Base-by-base conservation (phyloP, 371 early-diverging fungal genomes). In the Mucor indicus region DNA sequence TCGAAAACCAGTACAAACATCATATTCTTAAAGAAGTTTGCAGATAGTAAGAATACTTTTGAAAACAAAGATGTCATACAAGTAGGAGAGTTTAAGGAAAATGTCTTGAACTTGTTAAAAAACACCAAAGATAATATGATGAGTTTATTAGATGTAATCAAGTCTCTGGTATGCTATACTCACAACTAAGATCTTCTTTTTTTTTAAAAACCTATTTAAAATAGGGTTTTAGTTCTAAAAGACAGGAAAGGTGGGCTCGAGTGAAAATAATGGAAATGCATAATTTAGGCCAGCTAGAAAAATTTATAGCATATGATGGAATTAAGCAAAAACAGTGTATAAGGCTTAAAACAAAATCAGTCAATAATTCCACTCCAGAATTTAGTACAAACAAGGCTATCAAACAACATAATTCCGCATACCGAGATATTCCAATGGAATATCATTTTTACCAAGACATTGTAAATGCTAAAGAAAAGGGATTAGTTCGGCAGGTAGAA, bases 381-480 rank as follows among this genome's bases (percentile, higher is more conserved):
- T 19, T n/a, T n/a, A 33, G 35, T 4, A 33, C 33, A 29, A 44
- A 20, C 20, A 32, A 13, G 8, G 32, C 6, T 17, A 2, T 2
- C 4, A 3, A 6, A 12, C 16, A 22, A 27, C 32, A 16, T 19
- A 24, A 22, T 22, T 27, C 41, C 3, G 38, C 38, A 11, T 44
- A 20, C 12, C 30, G 59, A 38, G 60, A 60, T 33, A 17, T 49
- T n/a, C 41, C 60, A 1, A 27, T 16, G 15, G 55, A 55, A 13
- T 47, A 47, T 27, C 27, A 44, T 10, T 27, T 60, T 38, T 60
- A 60, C 15, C 41, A 47, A 19, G 37, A 50, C 23, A 11, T 60
- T 3, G 22, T 27, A 4, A 29, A 24, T 3, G 25, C 60, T 8
- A 25, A 25, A 2, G 60, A 47, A 16, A 50, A 50, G 11, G 60